Evolutionary conservation across 768 basidiomycete species (phyloP).

Genomic region (Lentinula sp.): DNA sequence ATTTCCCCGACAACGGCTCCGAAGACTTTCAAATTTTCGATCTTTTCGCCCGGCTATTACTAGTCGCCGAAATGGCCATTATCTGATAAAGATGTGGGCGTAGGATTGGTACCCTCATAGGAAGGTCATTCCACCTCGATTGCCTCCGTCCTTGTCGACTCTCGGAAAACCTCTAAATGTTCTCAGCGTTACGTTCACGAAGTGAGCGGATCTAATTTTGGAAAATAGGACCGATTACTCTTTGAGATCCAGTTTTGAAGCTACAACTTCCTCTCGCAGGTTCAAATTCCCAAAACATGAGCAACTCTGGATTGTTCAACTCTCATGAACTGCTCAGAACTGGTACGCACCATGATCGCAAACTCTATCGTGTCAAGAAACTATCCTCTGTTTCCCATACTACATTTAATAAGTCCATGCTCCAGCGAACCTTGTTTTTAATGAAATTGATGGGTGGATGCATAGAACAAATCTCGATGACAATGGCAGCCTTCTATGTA

Average conservation of each 20-base stretch:
- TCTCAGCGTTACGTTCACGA: background rate
- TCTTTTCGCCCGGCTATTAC: background rate
- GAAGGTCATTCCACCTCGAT: background rate
- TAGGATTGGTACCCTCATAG: background rate
- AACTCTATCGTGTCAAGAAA: background rate
- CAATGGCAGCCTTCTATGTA: background rate
- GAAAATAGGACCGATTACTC: background rate
- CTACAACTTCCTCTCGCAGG: background rate
- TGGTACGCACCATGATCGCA: background rate
- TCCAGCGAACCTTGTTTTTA: background rate
- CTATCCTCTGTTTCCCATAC: background rate
- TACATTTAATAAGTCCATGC: background rate
- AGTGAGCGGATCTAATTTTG: background rate
- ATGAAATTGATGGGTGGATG: background rate
- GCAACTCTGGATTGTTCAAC: background rate
- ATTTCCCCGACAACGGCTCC: background rate
- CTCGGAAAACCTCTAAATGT: background rate
- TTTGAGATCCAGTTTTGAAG: background rate
- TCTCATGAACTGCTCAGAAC: too few relatives aligned
- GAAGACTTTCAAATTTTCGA: background rate
- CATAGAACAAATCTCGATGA: background rate
- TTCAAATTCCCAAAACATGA: background rate
- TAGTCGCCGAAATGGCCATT: background rate
- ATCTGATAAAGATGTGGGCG: background rate
- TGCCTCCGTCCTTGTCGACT: conserved; percentile 1